A percentile compares a stretch with the other conserved stretches of the same genome.
phyloP scores from a whole-genome alignment of 192 early-diverging fungal genomes.

The Coemansia sp. region DNA sequence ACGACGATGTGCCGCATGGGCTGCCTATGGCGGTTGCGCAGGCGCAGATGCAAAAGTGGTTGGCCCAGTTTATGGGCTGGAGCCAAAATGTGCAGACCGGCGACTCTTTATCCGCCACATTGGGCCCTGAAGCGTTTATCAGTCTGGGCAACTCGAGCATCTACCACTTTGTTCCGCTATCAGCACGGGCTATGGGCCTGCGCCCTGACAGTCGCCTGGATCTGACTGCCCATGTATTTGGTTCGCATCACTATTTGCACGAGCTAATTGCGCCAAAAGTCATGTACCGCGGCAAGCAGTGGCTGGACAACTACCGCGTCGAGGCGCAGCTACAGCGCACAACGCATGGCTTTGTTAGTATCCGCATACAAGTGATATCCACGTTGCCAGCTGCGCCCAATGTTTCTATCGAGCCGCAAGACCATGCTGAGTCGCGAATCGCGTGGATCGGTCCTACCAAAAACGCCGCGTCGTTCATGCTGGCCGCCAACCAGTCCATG shows the following conservation, averaged over 20 bases:
- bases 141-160: slow-evolving; percentile 31
- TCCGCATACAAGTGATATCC: slow-evolving; percentile 29
- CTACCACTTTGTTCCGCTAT: slow-evolving; percentile 36
- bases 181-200: slow-evolving; percentile 4
- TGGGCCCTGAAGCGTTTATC: slow-evolving; percentile 27
- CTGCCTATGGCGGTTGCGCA: slow-evolving; percentile 13
- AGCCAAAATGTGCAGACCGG: not conserved
- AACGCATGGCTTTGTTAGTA: slow-evolving; percentile 27
- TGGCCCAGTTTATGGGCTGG: slow-evolving; percentile 30
- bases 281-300: slow-evolving; percentile 8
- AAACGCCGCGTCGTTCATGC: slow-evolving; percentile 8
- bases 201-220: slow-evolving; percentile 18
- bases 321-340: slow-evolving; percentile 32
- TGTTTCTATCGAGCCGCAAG: slow-evolving; percentile 19
- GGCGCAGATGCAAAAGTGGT: slow-evolving; percentile 39
- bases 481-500: slow-evolving; percentile 2
- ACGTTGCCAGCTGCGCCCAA: slow-evolving; percentile 25
- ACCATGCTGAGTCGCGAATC: slow-evolving; percentile 29
- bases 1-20: not conserved
- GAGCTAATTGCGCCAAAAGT: slow-evolving; percentile 22
- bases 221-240: slow-evolving; percentile 13
- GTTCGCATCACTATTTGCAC: slow-evolving; percentile 13
- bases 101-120: not conserved
- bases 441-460: slow-evolving; percentile 36
- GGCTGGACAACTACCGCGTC: slow-evolving; percentile 45